Percentiles rank a stretch among this genome's conserved stretches.
phyloP scores from a whole-genome alignment of 2,329 filamentous ascomycete species.

The Furcasterigmium sp. region DNA sequence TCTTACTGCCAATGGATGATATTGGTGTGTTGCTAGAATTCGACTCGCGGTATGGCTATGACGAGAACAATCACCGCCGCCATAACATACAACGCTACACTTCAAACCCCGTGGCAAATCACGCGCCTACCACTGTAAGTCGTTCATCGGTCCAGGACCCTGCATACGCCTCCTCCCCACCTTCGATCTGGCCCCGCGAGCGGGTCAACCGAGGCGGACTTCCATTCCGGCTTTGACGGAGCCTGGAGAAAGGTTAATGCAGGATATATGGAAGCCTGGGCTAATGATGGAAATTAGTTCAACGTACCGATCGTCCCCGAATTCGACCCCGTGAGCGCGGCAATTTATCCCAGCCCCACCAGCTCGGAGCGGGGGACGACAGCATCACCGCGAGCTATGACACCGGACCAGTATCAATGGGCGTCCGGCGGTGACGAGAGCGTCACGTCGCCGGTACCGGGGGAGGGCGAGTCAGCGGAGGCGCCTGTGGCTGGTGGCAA shows the following conservation, averaged over 20 bases:
- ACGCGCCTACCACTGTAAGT: background rate
- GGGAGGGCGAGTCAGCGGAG: background rate
- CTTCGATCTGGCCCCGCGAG: background rate
- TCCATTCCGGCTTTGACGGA: too few relatives aligned
- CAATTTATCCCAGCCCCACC: slow-evolving; percentile 27
- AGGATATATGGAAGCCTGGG: too few relatives aligned
- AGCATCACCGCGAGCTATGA: slow-evolving; percentile 9
- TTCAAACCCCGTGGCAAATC: background rate
- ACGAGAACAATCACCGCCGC: slow-evolving; percentile 3
- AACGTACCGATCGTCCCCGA: slow-evolving; percentile 17
- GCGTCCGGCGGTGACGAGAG: background rate
- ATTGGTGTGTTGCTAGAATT: slow-evolving; percentile 12
- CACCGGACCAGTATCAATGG: slow-evolving; percentile 6
- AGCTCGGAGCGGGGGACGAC: slow-evolving; percentile 13
- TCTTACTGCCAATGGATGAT: too few relatives aligned
- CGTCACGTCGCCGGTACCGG: slow-evolving; percentile 1
- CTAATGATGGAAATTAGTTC: slow-evolving; percentile 7
- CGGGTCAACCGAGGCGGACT: too few relatives aligned
- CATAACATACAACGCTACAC: background rate
- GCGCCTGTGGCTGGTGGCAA: slow-evolving; percentile 18
- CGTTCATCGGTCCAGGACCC: too few relatives aligned
- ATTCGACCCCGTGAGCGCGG: slow-evolving; percentile 14
- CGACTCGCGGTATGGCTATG: slow-evolving; percentile 12
- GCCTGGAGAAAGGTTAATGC: too few relatives aligned
- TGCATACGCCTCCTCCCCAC: too few relatives aligned